Conservation (phyloP, 2,329 filamentous ascomycete species). For the Neoarthrinium moseri region DNA sequence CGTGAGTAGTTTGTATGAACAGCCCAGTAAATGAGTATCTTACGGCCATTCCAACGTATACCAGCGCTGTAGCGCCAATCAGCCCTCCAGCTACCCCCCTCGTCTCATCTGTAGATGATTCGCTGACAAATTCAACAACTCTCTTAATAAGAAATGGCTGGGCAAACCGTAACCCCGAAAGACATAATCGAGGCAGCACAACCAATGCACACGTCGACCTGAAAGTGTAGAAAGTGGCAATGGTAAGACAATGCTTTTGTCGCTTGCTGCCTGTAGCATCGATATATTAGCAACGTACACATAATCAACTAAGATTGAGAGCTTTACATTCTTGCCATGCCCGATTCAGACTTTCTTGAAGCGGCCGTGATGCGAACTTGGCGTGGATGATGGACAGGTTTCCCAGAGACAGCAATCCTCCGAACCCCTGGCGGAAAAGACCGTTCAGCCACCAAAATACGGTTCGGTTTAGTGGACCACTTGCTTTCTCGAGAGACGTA, state of each 20-base stretch:
- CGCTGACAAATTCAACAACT: constrained; percentile 29
- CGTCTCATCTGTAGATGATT: constrained; percentile 20
- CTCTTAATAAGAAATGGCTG: constrained; percentile 44
- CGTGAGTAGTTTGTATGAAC: background rate
- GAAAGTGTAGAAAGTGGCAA: constrained; percentile 24
- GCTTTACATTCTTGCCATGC: too few species aligned
- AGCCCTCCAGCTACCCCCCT: constrained; percentile 32
- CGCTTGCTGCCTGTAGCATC: constrained; percentile 11
- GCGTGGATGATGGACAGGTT: constrained; percentile 25
- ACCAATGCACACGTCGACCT: constrained; percentile 28
- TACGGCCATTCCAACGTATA: constrained; percentile 42
- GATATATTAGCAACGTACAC: too few species aligned
- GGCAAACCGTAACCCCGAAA: constrained; percentile 39
- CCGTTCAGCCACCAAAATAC: constrained; percentile 36
- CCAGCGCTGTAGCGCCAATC: constrained; percentile 37
- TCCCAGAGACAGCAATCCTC: constrained; percentile 19
- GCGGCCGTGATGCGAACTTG: constrained; percentile 23
- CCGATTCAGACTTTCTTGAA: too few species aligned
- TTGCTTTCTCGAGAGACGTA: constrained; percentile 28
- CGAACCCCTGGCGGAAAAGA: constrained; percentile 25
- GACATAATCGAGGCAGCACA: constrained; percentile 35
- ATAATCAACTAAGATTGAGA: too few species aligned
- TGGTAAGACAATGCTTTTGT: constrained; percentile 22
- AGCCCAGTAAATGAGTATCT: constrained; percentile 8
- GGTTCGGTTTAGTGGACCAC: constrained; percentile 30